These are phyloP conservation scores for Adansonia madagascariensis DNA, from an alignment of 441 rosid species.

Conservation along the genomic window DNA sequence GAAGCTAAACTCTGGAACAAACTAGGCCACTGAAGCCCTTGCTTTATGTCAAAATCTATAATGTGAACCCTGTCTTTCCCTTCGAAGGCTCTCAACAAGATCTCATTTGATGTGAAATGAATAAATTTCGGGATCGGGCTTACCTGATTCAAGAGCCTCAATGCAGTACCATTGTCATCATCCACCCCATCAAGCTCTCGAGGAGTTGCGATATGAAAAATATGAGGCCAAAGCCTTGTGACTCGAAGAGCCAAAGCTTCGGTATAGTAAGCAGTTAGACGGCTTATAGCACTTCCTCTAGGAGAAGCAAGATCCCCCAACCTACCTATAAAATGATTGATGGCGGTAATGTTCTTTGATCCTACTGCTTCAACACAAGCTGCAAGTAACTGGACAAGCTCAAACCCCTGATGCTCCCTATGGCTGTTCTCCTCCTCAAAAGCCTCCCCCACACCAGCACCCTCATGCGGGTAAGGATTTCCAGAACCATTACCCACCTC, in stretches of 20 bases:
- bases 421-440: slow-evolving; percentile 48
- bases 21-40: slow-evolving; percentile 98
- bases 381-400: slow-evolving; percentile 70
- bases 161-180: slow-evolving; percentile 70
- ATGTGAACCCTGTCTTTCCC: slow-evolving; percentile 92
- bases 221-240: slow-evolving; percentile 84
- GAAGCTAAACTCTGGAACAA: slow-evolving; percentile 91
- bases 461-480: slow-evolving; percentile 47
- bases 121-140: slow-evolving; percentile 87
- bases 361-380: slow-evolving; percentile 87
- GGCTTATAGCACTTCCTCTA: slow-evolving; percentile 62
- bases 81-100: slow-evolving; percentile 81
- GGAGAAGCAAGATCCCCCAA: slow-evolving; percentile 86
- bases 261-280: slow-evolving; percentile 78
- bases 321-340: slow-evolving; percentile 67
- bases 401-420: slow-evolving; percentile 63
- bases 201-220: slow-evolving; percentile 78
- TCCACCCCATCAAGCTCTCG: slow-evolving; percentile 73
- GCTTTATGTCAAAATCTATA: slow-evolving; percentile 94
- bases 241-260: slow-evolving; percentile 85
- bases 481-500: slow-evolving; percentile 63
- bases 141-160: slow-evolving; percentile 86
- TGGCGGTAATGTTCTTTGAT: slow-evolving; percentile 61
- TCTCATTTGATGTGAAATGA: slow-evolving; percentile 89
- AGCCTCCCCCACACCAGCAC: slow-evolving; percentile 39